Evolutionary conservation across 495 filamentous ascomycete species (phyloP).

Genomic region (Penicillium alfredii): DNA sequence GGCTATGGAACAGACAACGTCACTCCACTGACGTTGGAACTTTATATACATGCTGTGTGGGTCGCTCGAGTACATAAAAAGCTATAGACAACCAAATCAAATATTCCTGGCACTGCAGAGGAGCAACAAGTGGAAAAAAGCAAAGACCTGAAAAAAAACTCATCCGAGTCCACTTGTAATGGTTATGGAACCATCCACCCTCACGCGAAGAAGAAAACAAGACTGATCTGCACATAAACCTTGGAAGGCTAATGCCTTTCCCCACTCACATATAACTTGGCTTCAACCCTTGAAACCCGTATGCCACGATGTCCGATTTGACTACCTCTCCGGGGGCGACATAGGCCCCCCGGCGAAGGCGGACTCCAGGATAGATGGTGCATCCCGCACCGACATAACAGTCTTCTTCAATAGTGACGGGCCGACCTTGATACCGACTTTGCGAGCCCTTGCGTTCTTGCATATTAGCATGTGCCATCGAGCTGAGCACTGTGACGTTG

Average conservation of each 20-base stretch:
- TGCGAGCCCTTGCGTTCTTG: conserved; percentile 67
- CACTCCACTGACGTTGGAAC: too few relatives aligned
- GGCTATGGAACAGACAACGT: too few relatives aligned
- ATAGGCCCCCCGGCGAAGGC: conserved; percentile 37
- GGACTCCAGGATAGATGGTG: conserved; percentile 64
- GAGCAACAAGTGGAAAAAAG: too few relatives aligned
- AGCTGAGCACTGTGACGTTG: conserved; percentile 79
- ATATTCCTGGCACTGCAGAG: too few relatives aligned
- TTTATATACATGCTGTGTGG: conserved; percentile 6
- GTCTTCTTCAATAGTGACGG: conserved; percentile 79
- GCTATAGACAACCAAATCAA: neutral
- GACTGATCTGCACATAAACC: too few relatives aligned
- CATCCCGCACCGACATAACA: conserved; percentile 84
- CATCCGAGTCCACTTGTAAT: too few relatives aligned
- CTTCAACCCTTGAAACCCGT: conserved; percentile 42
- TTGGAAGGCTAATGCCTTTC: too few relatives aligned
- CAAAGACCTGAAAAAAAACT: too few relatives aligned
- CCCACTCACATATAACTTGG: conserved; percentile 41
- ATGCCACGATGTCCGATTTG: conserved; percentile 38
- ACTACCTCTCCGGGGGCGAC: conserved; percentile 45
- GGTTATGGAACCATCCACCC: too few relatives aligned
- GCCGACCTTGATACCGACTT: conserved; percentile 64
- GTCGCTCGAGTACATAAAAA: conserved; percentile 6
- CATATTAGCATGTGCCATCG: conserved; percentile 69
- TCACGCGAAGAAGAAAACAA: too few relatives aligned